Conservation (phyloP, 257 asterid species). For the Gentiana dahurica region DNA sequence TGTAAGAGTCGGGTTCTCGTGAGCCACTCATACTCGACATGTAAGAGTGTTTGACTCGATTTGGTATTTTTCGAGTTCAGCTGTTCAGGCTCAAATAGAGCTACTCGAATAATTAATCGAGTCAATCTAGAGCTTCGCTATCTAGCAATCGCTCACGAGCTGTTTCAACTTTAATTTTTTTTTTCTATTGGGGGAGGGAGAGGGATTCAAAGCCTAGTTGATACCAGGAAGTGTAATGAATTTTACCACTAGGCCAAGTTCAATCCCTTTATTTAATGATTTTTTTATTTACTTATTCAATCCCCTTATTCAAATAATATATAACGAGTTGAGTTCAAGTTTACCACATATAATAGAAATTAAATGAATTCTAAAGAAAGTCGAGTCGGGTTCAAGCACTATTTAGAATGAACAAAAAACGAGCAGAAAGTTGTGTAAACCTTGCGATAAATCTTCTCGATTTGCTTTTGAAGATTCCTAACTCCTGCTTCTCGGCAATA, state of each 20-base stretch:
- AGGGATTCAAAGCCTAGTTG: not conserved
- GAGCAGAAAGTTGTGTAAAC: slow-evolving; percentile 18
- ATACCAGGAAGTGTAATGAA: too few species aligned
- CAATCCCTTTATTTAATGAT: not conserved
- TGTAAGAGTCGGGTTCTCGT: too few species aligned
- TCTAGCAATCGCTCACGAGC: too few species aligned
- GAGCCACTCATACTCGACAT: too few species aligned
- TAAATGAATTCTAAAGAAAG: not conserved
- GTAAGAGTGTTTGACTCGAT: too few species aligned
- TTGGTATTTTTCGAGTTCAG: not conserved
- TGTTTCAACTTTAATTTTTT: too few species aligned
- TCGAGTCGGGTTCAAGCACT: too few species aligned
- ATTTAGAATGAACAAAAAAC: not conserved
- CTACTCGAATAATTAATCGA: not conserved
- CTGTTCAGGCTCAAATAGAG: not conserved
- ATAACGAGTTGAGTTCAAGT: too few species aligned
- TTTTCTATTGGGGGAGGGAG: not conserved
- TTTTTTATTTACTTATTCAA: too few species aligned
- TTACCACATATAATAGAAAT: not conserved
- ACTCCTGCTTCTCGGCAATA: slow-evolving; percentile 99
- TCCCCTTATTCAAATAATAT: not conserved
- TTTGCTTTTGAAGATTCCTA: slow-evolving; percentile 98
- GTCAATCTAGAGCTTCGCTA: not conserved
- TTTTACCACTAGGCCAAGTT: too few species aligned
- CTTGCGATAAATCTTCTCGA: slow-evolving; percentile 97